Evolutionary conservation across 768 basidiomycete genomes (phyloP), one percentile per base, ranked within the genome.

Genomic region (Mycena metata): DNA sequence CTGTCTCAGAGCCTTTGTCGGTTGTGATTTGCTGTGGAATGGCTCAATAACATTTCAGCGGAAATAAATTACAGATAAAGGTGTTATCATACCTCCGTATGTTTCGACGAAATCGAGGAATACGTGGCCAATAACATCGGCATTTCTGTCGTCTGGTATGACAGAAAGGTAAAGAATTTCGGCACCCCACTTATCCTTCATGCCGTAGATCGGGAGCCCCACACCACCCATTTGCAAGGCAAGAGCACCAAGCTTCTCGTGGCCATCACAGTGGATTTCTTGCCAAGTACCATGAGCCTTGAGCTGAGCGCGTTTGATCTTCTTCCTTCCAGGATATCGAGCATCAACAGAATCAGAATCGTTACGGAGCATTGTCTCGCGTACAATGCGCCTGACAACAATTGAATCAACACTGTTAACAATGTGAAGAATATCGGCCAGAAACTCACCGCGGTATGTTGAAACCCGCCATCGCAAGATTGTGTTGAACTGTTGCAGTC

Each of bases 1-100:
- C 76, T 15, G 70, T 73, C 62, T 78, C 75, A 8, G 70, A 71
- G 13, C 77, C 75, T 60, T 76, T 76, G 60, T 78, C 76, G 12
- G 56, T 61, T 11, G 73, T 74, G 39, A 72, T 55, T 46, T 74
- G 75, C 12, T 76, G 59, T 2, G 75, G 71, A 59, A 76, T 73
- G 0, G 47, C 74, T 64, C 12, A 10, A 60, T 51, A 36, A 35
- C 21, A 26, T 16, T 19, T n/a, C n/a, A n/a, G n/a, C n/a, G 35
- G 24, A 35, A 49, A 46, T 19, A 7, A 13, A 26, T 30, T 55
- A 57, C 66, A 43, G 33, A 77, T n/a, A n/a, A n/a, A n/a, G n/a
- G n/a, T n/a, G n/a, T n/a, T n/a, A n/a, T n/a, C n/a, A n/a, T n/a
- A n/a, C 75, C 63, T 10, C 69, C 42, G 54, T 73, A 62, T 43